Evolutionary conservation across 768 basidiomycete species (phyloP).

Genomic region (Porphyrellus cyaneotinctus): DNA sequence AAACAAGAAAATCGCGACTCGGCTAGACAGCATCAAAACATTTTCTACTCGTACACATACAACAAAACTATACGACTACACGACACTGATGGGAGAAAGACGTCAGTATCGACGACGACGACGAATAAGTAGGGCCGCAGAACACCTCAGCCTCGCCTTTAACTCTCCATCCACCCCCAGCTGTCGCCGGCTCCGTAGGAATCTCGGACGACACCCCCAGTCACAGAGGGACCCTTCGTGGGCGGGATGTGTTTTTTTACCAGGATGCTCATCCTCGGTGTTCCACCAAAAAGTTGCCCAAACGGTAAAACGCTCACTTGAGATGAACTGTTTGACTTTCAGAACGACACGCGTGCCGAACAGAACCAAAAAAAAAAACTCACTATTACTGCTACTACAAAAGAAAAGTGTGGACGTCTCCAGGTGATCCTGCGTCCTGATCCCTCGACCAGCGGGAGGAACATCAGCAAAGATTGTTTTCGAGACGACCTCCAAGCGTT

Average conservation of each 20-base stretch:
- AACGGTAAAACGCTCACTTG: constrained; percentile 26
- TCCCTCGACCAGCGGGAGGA: constrained; percentile 88
- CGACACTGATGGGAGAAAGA: background rate
- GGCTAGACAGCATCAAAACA: too few relatives aligned
- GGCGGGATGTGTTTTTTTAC: constrained; percentile 81
- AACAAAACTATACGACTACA: background rate
- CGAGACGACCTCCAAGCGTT: constrained; percentile 45
- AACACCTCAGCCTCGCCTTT: constrained; percentile 87
- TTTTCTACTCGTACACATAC: background rate
- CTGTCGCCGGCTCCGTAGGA: constrained; percentile 34
- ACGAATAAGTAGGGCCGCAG: background rate
- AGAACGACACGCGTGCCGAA: background rate
- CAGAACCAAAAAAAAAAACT: constrained; percentile 7
- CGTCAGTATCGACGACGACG: constrained; percentile 1
- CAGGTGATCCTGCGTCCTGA: constrained; percentile 92
- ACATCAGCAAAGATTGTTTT: constrained; percentile 93
- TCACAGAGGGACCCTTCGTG: constrained; percentile 33
- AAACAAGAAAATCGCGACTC: constrained; percentile 3
- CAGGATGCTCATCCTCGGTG: constrained; percentile 80
- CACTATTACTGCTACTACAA: constrained; percentile 13
- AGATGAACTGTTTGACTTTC: background rate
- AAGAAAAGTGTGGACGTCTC: constrained; percentile 72
- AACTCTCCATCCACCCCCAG: constrained; percentile 71
- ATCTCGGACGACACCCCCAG: constrained; percentile 29
- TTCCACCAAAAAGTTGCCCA: constrained; percentile 18